A percentile compares a stretch with the other conserved stretches of the same genome.
phyloP scores from a whole-genome alignment of 805 yeast genomes.

The Metschnikowia reukaufii region DNA sequence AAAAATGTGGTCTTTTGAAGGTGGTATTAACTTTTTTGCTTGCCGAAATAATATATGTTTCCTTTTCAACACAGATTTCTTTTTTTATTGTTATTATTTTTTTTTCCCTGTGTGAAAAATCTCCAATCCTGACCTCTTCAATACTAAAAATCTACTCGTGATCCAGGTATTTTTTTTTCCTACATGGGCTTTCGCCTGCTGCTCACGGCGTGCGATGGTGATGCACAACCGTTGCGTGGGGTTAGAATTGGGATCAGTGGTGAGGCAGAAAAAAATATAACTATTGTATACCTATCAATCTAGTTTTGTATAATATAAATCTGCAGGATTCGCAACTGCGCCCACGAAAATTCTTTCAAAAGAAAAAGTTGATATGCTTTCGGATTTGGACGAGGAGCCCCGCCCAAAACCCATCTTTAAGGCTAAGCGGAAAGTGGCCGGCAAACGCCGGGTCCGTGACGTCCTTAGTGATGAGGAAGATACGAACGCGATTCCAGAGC shows the following conservation, averaged over 20 bases:
- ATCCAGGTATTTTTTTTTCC: not conserved
- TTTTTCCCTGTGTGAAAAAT: too few species aligned
- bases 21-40: too few species aligned
- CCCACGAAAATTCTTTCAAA: too few species aligned
- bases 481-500: not conserved
- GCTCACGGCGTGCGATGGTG: not conserved
- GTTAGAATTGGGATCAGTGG: not conserved
- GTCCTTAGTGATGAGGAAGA: not conserved
- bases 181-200: too few species aligned
- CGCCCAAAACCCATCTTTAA: conserved; percentile 4
- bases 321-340: too few species aligned
- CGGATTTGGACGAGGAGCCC: not conserved
- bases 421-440: not conserved
- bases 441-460: conserved; percentile 6
- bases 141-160: too few species aligned
- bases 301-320: too few species aligned
- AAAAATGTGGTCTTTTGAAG: too few species aligned
- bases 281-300: too few species aligned
- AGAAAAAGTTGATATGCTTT: not conserved
- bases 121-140: too few species aligned
- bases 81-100: not conserved
- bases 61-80: not conserved
- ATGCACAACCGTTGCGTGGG: not conserved
- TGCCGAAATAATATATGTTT: too few species aligned
- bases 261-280: too few species aligned